Base-by-base conservation (phyloP, 768 basidiomycete genomes). In the Agaricus blazei region DNA sequence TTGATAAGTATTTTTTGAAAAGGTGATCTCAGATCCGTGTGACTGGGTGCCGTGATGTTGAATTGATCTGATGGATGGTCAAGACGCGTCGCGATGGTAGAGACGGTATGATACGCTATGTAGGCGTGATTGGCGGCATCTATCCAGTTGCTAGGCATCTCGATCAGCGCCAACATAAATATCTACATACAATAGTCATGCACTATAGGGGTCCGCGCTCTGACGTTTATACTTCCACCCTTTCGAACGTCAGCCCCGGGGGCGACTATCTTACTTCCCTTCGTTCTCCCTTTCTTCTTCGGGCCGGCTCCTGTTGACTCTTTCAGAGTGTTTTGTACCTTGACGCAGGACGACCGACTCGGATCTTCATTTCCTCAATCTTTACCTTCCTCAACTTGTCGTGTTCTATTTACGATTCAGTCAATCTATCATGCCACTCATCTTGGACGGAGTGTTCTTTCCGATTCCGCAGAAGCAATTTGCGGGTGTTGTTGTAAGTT, bases 341-440 rank as follows among this genome's bases (percentile, higher is more conserved):
- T 56, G 68, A 71, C 74, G 76, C 78, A 69, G 77, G 77, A 67
- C 75, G 72, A 59, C 65, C 58, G 31, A 19, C 19, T 19, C 19
- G 19, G 19, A 56, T 48, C 45, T 55, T 57, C 58, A 58, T 61
- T 57, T 59, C 56, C 34, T 50, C 61, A 54, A 53, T 49, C 51
- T 52, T 59, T 63, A 58, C 48, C 27, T 55, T 60, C 51, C 34
- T 46, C 41, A 44, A 48, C 29, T n/a, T 41, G 15, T 8, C 26
- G 28, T 34, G 58, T n/a, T 28, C 47, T 23, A 51, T 29, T 29
- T 26, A 46, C 41, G 11, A 23, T 47, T 28, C 42, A 43, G 29
- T 41, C 37, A 27, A 23, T 27, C 12, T 23, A 24, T 29, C 9
- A 42, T 52, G 40, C 1, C 27, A 1, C 48, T 51, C 38, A 64